Percentiles rank a stretch among this genome's conserved stretches.
Conservation (phyloP, 2,329 filamentous ascomycete genomes). For the Metarhizium humberi region DNA sequence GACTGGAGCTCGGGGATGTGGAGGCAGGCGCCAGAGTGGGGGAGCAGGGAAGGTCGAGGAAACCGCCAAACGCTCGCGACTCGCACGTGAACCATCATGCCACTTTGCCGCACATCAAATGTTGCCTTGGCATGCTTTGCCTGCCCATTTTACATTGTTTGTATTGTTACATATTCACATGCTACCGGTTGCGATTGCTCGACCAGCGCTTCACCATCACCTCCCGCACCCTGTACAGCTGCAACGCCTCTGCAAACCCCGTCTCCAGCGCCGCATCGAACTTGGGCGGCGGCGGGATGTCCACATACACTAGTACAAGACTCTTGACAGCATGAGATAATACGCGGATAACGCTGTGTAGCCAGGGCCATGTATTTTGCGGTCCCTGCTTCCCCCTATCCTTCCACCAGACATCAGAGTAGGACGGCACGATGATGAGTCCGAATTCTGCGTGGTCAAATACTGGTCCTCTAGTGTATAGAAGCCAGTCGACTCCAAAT, state of each 20-base stretch:
- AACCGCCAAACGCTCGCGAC: no score
- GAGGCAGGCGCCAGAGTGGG: background rate
- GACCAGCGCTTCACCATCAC: slow-evolving; percentile 77
- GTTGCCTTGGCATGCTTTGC: background rate
- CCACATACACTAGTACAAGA: slow-evolving; percentile 81
- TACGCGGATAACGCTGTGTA: slow-evolving; percentile 84
- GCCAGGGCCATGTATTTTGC: slow-evolving; percentile 62
- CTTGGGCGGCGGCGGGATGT: slow-evolving; percentile 63
- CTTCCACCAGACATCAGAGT: slow-evolving; percentile 66
- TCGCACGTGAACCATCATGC: background rate
- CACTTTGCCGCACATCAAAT: background rate
- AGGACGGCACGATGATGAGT: slow-evolving; percentile 74
- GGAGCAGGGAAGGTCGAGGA: no score
- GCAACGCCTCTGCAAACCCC: slow-evolving; percentile 55
- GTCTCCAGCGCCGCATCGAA: slow-evolving; percentile 32
- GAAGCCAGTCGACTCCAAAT: slow-evolving; percentile 88
- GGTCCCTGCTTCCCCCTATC: slow-evolving; percentile 40
- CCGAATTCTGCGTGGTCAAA: slow-evolving; percentile 95
- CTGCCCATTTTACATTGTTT: background rate
- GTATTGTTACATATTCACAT: slow-evolving; percentile 4
- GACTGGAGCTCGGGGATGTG: background rate
- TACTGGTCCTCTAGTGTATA: slow-evolving; percentile 87
- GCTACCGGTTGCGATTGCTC: slow-evolving; percentile 59
- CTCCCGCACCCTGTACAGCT: slow-evolving; percentile 68
- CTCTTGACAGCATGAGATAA: slow-evolving; percentile 87